A percentile compares a stretch with the other conserved stretches of the same genome.
Evolutionary conservation across 495 filamentous ascomycete genomes (phyloP).

Genomic region (Lineolata rhizophorae): DNA sequence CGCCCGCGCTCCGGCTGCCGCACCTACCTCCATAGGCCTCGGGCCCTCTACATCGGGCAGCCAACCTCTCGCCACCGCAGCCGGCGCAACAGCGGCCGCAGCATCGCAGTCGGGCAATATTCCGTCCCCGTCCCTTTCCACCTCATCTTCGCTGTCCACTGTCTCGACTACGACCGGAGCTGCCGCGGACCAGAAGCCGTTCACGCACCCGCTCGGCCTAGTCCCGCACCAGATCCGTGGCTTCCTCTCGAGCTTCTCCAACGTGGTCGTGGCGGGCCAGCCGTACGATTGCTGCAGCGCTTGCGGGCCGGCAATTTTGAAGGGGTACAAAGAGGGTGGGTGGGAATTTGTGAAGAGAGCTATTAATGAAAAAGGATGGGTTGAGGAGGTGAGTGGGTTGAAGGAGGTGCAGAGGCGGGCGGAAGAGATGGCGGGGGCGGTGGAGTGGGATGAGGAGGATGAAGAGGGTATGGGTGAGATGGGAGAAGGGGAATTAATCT

Average conservation of each 20-base stretch:
- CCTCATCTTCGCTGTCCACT: no score
- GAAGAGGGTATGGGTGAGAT: conserved; percentile 23
- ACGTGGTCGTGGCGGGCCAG: conserved; percentile 55
- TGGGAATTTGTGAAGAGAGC: conserved; percentile 84
- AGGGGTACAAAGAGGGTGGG: conserved; percentile 46
- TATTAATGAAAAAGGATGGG: conserved; percentile 62
- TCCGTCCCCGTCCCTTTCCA: conserved; percentile 15
- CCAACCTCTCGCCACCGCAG: conserved; percentile 3
- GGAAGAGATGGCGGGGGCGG: conserved; percentile 37
- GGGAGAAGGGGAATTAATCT: no score
- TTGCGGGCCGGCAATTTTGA: conserved; percentile 56
- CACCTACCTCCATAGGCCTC: no score
- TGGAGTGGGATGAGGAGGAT: conserved; percentile 34
- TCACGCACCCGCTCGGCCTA: conserved; percentile 56
- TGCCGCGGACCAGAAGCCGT: conserved; percentile 9
- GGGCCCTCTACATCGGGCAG: no score
- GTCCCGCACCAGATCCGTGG: conserved; percentile 88
- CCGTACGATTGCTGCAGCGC: conserved; percentile 86
- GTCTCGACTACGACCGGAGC: conserved; percentile 9
- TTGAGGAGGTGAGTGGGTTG: conserved; percentile 76
- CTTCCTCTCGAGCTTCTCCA: conserved; percentile 70
- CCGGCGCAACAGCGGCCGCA: conserved; percentile 1
- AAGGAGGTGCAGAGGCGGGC: conserved; percentile 77
- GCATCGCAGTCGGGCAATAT: conserved; percentile 8
- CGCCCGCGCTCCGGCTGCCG: conserved; percentile 35